phyloP scores from a whole-genome alignment of 2,329 filamentous ascomycete species.

The Lizonia empirigonia region DNA sequence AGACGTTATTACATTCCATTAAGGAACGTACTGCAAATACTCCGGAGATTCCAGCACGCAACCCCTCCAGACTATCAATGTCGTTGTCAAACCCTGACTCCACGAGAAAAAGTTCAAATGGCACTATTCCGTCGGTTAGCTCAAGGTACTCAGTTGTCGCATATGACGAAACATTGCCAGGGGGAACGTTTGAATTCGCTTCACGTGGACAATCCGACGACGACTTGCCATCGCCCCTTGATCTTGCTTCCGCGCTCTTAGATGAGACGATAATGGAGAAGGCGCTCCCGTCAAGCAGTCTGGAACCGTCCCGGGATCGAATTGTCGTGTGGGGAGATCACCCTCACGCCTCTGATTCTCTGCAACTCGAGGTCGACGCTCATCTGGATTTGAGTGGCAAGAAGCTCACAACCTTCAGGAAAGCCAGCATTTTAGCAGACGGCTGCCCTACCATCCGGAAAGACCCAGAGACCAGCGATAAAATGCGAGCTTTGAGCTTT shows the following conservation, averaged over 20 bases:
- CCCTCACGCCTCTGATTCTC: constrained; percentile 1
- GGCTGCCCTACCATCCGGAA: constrained; percentile 8
- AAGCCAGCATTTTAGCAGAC: neutral
- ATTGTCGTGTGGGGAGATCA: neutral
- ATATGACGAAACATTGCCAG: neutral
- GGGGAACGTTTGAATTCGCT: neutral
- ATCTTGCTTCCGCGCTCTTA: constrained; percentile 20
- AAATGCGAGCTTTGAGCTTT: constrained; percentile 24
- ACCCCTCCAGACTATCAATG: constrained; percentile 27
- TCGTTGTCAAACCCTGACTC: constrained; percentile 8
- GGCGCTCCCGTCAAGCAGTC: constrained; percentile 28
- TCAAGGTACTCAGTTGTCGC: neutral
- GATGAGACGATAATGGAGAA: constrained; percentile 29
- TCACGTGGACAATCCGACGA: neutral
- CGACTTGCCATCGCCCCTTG: neutral
- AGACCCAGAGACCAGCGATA: constrained; percentile 22
- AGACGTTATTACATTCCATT: constrained; percentile 27
- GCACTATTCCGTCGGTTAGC: neutral
- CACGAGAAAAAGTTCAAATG: neutral
- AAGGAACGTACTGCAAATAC: constrained; percentile 17
- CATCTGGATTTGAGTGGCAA: neutral
- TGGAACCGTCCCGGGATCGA: constrained; percentile 18
- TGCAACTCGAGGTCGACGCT: neutral
- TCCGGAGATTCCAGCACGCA: constrained; percentile 25
- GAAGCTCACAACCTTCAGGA: neutral